These are phyloP conservation scores for Globisporangium abappressorium DNA, from an alignment of 352 stramenopile species.

Conservation along the genomic window DNA sequence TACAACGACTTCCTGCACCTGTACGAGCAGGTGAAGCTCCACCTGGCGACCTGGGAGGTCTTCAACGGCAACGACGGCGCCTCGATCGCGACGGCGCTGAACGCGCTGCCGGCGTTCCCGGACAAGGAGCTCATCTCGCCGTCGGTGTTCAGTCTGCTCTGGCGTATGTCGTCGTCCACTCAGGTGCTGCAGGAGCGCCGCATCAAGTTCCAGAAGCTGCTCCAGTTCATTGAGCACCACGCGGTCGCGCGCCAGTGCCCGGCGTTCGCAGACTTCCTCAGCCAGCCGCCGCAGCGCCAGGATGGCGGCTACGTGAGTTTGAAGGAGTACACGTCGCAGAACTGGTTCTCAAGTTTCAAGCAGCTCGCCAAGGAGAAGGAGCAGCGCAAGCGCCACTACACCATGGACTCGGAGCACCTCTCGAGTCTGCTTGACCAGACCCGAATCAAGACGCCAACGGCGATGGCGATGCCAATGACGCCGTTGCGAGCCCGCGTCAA, in stretches of 20 bases:
- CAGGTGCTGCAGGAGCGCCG: conserved; percentile 53
- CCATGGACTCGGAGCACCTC: conserved; percentile 23
- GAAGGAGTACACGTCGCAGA: conserved; percentile 67
- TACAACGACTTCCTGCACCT: conserved; percentile 68
- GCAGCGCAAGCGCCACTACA: conserved; percentile 26
- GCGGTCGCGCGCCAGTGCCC: conserved; percentile 29
- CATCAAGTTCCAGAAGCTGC: conserved; percentile 44
- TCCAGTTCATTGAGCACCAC: conserved; percentile 63
- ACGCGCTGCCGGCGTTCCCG: conserved; percentile 42
- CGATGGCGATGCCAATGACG: neutral
- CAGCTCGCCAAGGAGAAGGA: conserved; percentile 47
- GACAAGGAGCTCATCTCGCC: conserved; percentile 54
- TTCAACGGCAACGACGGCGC: conserved; percentile 2
- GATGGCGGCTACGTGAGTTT: conserved; percentile 67
- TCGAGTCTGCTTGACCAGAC: conserved; percentile 12
- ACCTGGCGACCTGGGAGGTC: conserved; percentile 18
- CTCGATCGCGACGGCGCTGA: neutral
- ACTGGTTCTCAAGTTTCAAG: conserved; percentile 60
- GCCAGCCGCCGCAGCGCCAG: conserved; percentile 49
- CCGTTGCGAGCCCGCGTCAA: neutral
- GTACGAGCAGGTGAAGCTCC: conserved; percentile 39
- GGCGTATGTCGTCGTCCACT: conserved; percentile 39
- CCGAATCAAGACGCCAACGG: neutral
- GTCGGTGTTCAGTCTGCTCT: conserved; percentile 44
- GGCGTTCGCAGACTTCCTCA: conserved; percentile 53